Base-by-base conservation (phyloP, 257 asterid genomes). In the Capsicum rhomboideum region DNA sequence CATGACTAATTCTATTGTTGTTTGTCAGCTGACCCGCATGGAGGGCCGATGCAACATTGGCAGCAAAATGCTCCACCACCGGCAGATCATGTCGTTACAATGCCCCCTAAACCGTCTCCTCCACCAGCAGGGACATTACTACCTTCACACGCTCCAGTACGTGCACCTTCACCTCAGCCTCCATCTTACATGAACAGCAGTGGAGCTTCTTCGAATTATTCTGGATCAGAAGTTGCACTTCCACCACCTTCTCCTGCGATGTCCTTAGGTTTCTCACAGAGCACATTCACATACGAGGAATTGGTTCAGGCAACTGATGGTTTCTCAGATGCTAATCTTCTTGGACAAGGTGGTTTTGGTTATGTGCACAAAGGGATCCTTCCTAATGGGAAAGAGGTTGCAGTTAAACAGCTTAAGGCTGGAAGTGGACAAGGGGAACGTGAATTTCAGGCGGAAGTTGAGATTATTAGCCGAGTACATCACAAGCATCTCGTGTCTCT, bases 341-440 rank as follows among this genome's bases (percentile, higher is more conserved):
- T 96, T 6, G 98, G 98, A 71, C 99, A 96, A 89, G 99, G 99
- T 58, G 99, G 98, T 64, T 96, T 96, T 63, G 99, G 99, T 21
- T 96, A 91, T 82, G 99, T 96, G 79, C 98, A 96, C 34, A 89
- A 87, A 85, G 99, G 99, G 50, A 84, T 96, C 55, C 95, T 96
- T 74, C 96, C 98, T 9, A 92, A 89, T 28, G 98, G 98, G 18
- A 96, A 90, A 87, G 98, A 93, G 86, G 95, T 96, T 11, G 99
- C 99, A 0, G 90, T 96, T 63, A 96, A 94, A 86, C 93, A 92
- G 89, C 91, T 94, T 0, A 94, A 96, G 88, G 95, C 93, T n/a
- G 99, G 98, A 29, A 96, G 99, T 78, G 98, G 98, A 50, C 99
- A 94, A 80, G 99, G 99, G 46, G 99, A 96, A 67, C 92, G 97